Base-by-base conservation (phyloP, 257 asterid genomes). In the Prunella vulgaris region DNA sequence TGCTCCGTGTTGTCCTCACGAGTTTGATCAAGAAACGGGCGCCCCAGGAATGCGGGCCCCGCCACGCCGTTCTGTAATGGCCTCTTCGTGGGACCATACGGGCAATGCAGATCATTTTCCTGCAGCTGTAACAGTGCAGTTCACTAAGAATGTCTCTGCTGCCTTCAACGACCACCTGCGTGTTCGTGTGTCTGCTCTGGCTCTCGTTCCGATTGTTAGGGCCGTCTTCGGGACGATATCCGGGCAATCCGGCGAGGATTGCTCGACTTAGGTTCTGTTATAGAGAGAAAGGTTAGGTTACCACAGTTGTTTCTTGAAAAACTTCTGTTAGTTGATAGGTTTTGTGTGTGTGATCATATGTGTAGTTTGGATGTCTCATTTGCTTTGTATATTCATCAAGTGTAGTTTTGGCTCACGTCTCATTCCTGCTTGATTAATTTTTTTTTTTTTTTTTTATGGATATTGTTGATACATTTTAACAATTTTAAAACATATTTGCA, bases 121-220 rank as follows among this genome's bases (percentile, higher is more conserved):
- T n/a, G 53, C 53, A 46, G 22, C 1, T 14, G 3, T 44, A 4
- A n/a, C 53, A 46, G 53, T 46, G 5, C 53, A 6, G 53, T 15
- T 46, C 3, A n/a, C 28, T 52, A 3, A 74, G 30, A 65, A 65
- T 8, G 22, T 84, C 27, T 25, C 42, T 28, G 87, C 84, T 3
- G 75, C 82, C 40, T 42, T 85, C 73, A 72, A 81, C 66, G 82
- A 77, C 75, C 77, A 83, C 76, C 80, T n/a, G 54, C 79, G 68
- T 4, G 83, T 77, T 38, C 87, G 74, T 21, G 65, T 90, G 64
- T 84, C 84, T 35, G 70, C 82, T 40, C 13, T 90, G 14, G 87
- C 84, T 21, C 54, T 87, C 20, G 74, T 86, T 54, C 92, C 87
- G 5, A 44, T 82, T 49, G 87, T 82, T 58, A 78, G 60, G 67